Evolutionary conservation across 768 basidiomycete species (phyloP), one percentile per base, ranked within the genome.

Genomic region (Leccinum disarticulatum): DNA sequence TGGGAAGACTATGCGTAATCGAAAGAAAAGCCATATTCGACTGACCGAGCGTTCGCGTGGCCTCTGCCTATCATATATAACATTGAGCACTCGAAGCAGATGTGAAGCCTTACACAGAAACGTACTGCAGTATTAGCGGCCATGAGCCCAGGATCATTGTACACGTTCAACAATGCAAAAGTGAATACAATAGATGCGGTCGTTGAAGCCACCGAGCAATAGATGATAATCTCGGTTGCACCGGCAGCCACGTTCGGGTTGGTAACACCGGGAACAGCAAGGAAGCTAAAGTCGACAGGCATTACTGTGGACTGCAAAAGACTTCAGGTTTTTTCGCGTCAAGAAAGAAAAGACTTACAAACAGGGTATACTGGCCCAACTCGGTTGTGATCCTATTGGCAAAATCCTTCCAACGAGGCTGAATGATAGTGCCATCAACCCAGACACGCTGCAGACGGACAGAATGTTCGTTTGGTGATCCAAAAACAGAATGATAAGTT

Each of bases 241-340:
- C 27, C 17, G 0, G 53, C 31, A 1, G 43, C 13, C 1, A 19
- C 0, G 19, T 3, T 17, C 2, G 15, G 5, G 2, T 3, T 31
- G 19, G 46, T 9, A 31, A 67, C 51, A 7, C 54, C 43, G 0
- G 65, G 66, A 3, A 67, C 47, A 14, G 65, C 38, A 2, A 66
- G 66, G 30, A 66, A 60, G 19, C 64, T 58, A 48, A 65, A 41
- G 4, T 66, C 51, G 3, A 65, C 65, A 1, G 64, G 56, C 60
- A 65, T 63, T 11, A 66, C 65, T 33, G 60, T 65, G 17, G 64
- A 65, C 64, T 65, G 25, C 11, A 46, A 46, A 46, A 19, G 43
- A 19, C 43, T 46, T 46, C 19, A 46, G 43, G 11, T 19, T 46
- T 46, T 11, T 17, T 19, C 19, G 43, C 6, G 43, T 5, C 11